phyloP scores from a whole-genome alignment of 2,329 filamentous ascomycete species.

The Aspergillus persii region DNA sequence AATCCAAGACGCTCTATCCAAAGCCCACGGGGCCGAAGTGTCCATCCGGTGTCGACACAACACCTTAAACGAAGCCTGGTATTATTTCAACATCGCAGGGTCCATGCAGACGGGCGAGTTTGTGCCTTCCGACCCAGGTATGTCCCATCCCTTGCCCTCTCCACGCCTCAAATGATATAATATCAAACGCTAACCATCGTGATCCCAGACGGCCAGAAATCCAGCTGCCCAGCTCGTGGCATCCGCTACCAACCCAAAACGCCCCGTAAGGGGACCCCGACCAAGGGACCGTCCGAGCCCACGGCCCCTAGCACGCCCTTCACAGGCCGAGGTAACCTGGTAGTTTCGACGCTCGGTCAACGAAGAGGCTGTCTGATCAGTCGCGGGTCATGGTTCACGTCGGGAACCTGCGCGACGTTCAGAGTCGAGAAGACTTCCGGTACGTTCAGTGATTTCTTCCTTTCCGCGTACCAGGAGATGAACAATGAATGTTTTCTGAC shows the following conservation, averaged over 20 bases:
- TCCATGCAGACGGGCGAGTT: slow-evolving; percentile 38
- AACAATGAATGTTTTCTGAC: neutral
- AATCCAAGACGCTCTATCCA: slow-evolving; percentile 59
- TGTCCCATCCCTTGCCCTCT: slow-evolving; percentile 6
- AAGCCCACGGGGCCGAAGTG: slow-evolving; percentile 53
- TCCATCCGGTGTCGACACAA: slow-evolving; percentile 56
- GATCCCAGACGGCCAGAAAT: slow-evolving; percentile 53
- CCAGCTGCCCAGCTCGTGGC: slow-evolving; percentile 60
- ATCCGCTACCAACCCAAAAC: slow-evolving; percentile 65
- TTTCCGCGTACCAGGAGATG: neutral
- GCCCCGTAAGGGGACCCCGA: slow-evolving; percentile 34
- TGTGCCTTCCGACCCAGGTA: slow-evolving; percentile 35
- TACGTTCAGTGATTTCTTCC: slow-evolving; percentile 15
- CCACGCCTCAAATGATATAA: neutral
- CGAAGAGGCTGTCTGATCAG: slow-evolving; percentile 64
- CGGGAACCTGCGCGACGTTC: slow-evolving; percentile 65
- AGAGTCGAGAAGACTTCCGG: slow-evolving; percentile 27
- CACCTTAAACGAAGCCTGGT: slow-evolving; percentile 57
- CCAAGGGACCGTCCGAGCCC: slow-evolving; percentile 32
- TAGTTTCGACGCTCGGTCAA: slow-evolving; percentile 45
- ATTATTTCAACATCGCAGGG: slow-evolving; percentile 62
- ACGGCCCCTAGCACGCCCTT: slow-evolving; percentile 44
- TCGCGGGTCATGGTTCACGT: slow-evolving; percentile 65
- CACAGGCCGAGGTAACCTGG: slow-evolving; percentile 59
- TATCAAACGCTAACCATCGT: neutral